These are phyloP conservation scores for Huntiella bhutanensis DNA, from an alignment of 2,329 filamentous ascomycete genomes.

Conservation along the genomic window DNA sequence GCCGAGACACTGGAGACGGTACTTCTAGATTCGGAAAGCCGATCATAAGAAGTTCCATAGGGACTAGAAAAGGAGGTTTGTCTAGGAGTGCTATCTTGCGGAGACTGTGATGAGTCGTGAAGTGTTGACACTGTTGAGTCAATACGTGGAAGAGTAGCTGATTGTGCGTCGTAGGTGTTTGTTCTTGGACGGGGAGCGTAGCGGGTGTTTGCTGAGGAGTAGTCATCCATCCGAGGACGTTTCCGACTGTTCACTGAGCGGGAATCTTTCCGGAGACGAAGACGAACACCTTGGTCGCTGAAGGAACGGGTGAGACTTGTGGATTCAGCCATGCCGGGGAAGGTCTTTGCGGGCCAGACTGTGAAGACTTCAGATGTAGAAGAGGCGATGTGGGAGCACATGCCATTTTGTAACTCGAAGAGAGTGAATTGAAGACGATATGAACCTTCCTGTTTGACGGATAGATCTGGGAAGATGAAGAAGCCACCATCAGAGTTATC, in stretches of 20 bases:
- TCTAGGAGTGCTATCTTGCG: constrained; percentile 10
- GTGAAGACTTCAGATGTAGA: constrained; percentile 49
- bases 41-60: constrained; percentile 4
- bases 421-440: constrained; percentile 61
- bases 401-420: constrained; percentile 32
- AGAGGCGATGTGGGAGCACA: constrained; percentile 17
- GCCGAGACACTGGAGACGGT: constrained; percentile 3
- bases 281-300: constrained; percentile 68
- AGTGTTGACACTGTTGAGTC: constrained; percentile 6
- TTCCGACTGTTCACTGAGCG: constrained; percentile 35
- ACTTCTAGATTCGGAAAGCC: constrained; percentile 6
- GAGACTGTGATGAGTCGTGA: constrained; percentile 9
- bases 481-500: constrained; percentile 64
- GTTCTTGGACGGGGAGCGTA: constrained; percentile 6
- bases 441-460: constrained; percentile 52
- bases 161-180: constrained; percentile 11
- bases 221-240: constrained; percentile 16
- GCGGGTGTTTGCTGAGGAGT: constrained; percentile 2
- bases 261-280: constrained; percentile 69
- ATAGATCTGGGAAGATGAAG: constrained; percentile 82
- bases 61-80: constrained; percentile 7
- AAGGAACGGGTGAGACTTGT: constrained; percentile 66
- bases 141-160: constrained; percentile 6
- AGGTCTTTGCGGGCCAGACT: constrained; percentile 46
- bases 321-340: constrained; percentile 63